Evolutionary conservation across 805 yeast genomes (phyloP).

Genomic region (Lachancea fermentati): DNA sequence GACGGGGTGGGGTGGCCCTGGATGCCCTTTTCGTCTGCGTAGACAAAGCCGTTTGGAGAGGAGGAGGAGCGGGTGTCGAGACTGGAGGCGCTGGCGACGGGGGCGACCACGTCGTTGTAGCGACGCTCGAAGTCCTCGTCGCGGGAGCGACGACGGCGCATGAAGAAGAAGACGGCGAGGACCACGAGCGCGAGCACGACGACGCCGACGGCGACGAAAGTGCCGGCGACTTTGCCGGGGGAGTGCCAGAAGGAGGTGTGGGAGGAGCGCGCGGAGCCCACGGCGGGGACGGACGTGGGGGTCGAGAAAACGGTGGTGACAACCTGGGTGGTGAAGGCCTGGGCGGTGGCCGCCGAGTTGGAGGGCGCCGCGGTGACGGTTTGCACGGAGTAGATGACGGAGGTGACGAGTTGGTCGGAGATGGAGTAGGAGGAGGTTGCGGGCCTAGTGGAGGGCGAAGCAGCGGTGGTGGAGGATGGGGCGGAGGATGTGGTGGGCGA

Average conservation of each 20-base stretch:
- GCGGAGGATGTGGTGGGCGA: slow-evolving; percentile 4
- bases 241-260: slow-evolving; percentile 50
- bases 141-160: slow-evolving; percentile 18
- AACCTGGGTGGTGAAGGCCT: slow-evolving; percentile 11
- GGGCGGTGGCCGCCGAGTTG: slow-evolving; percentile 1
- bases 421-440: background rate
- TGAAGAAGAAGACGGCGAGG: slow-evolving; percentile 36
- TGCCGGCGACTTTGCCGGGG: slow-evolving; percentile 80
- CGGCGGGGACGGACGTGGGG: slow-evolving; percentile 8
- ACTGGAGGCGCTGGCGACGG: slow-evolving; percentile 10
- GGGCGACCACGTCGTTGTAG: slow-evolving; percentile 20
- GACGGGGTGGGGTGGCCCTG: slow-evolving; percentile 6
- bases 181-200: slow-evolving; percentile 43
- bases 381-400: slow-evolving; percentile 18
- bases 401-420: slow-evolving; percentile 5
- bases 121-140: slow-evolving; percentile 22
- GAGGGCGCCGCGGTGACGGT: slow-evolving; percentile 16
- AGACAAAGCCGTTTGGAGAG: slow-evolving; percentile 17
- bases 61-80: slow-evolving; percentile 13
- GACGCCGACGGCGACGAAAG: slow-evolving; percentile 74
- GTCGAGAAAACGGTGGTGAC: slow-evolving; percentile 17
- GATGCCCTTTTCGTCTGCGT: slow-evolving; percentile 22
- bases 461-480: slow-evolving; percentile 5
- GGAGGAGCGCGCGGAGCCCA: slow-evolving; percentile 1
- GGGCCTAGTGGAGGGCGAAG: slow-evolving; percentile 5